Conservation (phyloP, 1,139 yeast genomes). For the Diutina rugosa region DNA sequence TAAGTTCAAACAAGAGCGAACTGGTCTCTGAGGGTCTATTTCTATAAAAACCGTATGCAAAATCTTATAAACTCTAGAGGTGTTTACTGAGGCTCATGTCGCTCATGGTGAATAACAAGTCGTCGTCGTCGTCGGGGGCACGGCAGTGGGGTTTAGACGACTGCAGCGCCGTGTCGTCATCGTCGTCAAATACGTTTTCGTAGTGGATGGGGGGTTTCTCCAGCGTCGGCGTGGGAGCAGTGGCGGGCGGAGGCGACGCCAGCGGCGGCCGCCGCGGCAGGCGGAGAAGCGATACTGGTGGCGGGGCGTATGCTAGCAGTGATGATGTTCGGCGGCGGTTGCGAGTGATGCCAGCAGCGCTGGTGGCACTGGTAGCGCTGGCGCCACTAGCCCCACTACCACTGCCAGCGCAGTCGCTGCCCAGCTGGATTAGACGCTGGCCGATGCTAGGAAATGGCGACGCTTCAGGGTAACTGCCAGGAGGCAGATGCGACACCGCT, state of each 20-base stretch:
- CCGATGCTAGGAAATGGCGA: slow-evolving; percentile 28
- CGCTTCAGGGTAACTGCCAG: slow-evolving; percentile 24
- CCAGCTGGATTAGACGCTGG: slow-evolving; percentile 20
- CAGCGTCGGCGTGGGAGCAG: slow-evolving; percentile 6
- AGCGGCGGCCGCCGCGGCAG: background rate
- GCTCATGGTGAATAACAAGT: slow-evolving; percentile 77
- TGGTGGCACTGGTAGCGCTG: no score
- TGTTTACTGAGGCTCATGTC: slow-evolving; percentile 39
- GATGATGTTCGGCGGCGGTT: no score
- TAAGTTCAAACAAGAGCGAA: no score
- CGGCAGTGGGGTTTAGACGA: slow-evolving; percentile 1
- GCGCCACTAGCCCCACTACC: background rate
- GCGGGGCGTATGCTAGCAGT: background rate
- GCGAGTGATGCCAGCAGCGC: no score
- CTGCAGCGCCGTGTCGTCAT: slow-evolving; percentile 18
- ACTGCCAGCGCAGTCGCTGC: slow-evolving; percentile 7
- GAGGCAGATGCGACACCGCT: slow-evolving; percentile 16
- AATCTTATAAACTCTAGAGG: background rate
- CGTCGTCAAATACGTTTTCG: slow-evolving; percentile 41
- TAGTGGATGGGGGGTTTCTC: slow-evolving; percentile 22
- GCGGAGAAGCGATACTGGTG: slow-evolving; percentile 6
- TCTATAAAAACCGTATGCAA: background rate
- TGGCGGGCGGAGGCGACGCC: background rate
- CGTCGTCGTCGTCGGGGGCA: slow-evolving; percentile 60
- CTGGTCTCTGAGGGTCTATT: background rate